Evolutionary conservation across 306 rosid species (phyloP), one percentile per base, ranked within the genome.

Genomic region (Pueraria montana): DNA sequence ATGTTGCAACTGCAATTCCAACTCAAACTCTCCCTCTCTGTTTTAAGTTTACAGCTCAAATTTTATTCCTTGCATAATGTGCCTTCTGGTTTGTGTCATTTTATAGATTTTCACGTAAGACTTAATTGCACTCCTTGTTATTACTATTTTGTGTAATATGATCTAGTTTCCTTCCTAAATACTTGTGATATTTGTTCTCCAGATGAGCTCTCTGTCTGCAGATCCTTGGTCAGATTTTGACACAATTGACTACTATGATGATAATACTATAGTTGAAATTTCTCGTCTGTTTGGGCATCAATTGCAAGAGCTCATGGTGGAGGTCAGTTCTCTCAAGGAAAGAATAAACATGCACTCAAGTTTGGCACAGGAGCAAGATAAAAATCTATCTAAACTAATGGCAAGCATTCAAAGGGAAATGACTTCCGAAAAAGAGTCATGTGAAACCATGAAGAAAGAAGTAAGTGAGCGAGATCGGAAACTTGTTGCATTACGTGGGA

Each of bases 401-500:
- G 77, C 46, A 59, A 65, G 64, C 63, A 83, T 90, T 87, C 87
- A 72, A 84, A 87, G 79, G 80, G 95, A 94, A 82, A 78, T 91
- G 84, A 74, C 80, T 87, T 88, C 91, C 66, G 95, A 81, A 81
- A 91, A 86, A 73, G 96, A 90, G 83, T 89, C 74, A 7, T 81
- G 82, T 61, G 93, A 92, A 87, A 82, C 89, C 66, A 48, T 90
- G 86, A 87, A 86, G 91, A 83, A 87, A 74, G 89, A 91, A 81
- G 79, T 92, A 75, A 85, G 87, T 14, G 88, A 88, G 65, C 91
- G 77, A 76, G 96, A 91, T 77, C 83, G 70, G 73, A 90, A 91
- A 58, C 90, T 90, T 72, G 82, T 82, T 87, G 75, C 80, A 71
- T 82, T 94, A 79, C 91, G 81, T 53, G 91, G 76, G 84, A 89